phyloP scores from a whole-genome alignment of 2,329 filamentous ascomycete genomes.

The Diaporthe batatas region DNA sequence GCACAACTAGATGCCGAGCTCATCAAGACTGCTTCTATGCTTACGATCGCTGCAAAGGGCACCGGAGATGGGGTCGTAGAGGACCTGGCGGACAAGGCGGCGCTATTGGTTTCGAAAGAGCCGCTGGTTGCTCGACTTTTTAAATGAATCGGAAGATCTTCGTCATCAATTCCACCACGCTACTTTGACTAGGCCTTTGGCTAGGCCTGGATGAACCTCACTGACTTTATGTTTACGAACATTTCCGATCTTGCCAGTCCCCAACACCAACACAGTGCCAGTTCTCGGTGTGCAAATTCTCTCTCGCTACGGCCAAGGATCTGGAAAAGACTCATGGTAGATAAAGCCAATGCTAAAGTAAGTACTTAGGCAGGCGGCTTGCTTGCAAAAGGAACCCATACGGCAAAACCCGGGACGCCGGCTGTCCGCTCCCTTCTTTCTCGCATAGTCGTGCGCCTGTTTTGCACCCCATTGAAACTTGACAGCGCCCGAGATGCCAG shows the following conservation, averaged over 20 bases:
- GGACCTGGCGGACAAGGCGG: constrained; percentile 50
- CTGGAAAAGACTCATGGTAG: background rate
- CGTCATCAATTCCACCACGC: background rate
- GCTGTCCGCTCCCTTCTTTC: background rate
- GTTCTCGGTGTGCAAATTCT: too few species aligned
- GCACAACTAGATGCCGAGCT: constrained; percentile 53
- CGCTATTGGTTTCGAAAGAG: constrained; percentile 54
- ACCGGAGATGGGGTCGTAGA: constrained; percentile 10
- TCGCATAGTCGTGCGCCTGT: background rate
- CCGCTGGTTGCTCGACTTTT: constrained; percentile 53
- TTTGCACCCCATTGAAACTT: background rate
- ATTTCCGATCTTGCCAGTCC: background rate
- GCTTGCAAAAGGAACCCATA: background rate
- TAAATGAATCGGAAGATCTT: background rate
- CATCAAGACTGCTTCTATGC: constrained; percentile 50
- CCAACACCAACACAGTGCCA: too few species aligned
- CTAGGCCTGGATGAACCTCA: too few species aligned
- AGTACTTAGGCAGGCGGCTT: too few species aligned
- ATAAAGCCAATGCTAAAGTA: background rate
- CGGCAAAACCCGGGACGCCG: background rate
- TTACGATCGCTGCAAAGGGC: constrained; percentile 52
- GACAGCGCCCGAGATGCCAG: background rate
- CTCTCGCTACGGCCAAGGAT: background rate
- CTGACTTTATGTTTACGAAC: background rate
- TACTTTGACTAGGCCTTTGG: background rate